Evolutionary conservation across 2,329 filamentous ascomycete species (phyloP), one percentile per base, ranked within the genome.

Genomic region (Pseudogymnoascus sp.): DNA sequence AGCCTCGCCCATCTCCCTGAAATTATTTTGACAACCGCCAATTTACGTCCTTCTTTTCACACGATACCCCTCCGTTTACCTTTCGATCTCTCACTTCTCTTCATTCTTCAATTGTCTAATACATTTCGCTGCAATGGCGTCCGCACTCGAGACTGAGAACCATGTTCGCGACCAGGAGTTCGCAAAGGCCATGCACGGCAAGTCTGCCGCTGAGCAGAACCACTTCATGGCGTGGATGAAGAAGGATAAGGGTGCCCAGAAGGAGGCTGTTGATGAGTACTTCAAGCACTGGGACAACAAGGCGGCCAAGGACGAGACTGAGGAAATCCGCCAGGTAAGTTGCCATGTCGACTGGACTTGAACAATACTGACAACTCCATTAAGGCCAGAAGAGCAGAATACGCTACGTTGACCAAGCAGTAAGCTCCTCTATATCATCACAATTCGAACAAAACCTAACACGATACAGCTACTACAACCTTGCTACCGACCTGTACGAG

Each of bases 231-330:
- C 93, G 70, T 92, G 97, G 86, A 80, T 96, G 71, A 80, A 81
- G 73, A 99, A 99, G 80, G 87, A 94, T 74, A 78, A 81, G 71
- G 78, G 79, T 30, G 90, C 91, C 6, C 89, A 95, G 72, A 84
- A 91, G 73, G 87, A 87, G 59, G 91, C 91, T 53, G 83, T 92
- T 28, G 89, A 94, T 71, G 90, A 95, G 74, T 96, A 96, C 78
- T 96, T 96, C 80, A 95, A 95, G 82, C 91, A 96, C 74, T 96
- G 90, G 89, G 91, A 96, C 75, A 88, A 93, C 79, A 91, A 95
- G 77, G 76, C 78, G 50, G 88, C 80, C 53, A 85, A 82, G 65
- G 82, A 87, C 41, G 94, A 99, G 82, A 97, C 93, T 1, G 83
- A 87, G 60, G 90, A 88, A 70, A 87, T 83, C 68, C 86, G 93